phyloP scores from a whole-genome alignment of 768 basidiomycete genomes.

The Collybia mongolica region DNA sequence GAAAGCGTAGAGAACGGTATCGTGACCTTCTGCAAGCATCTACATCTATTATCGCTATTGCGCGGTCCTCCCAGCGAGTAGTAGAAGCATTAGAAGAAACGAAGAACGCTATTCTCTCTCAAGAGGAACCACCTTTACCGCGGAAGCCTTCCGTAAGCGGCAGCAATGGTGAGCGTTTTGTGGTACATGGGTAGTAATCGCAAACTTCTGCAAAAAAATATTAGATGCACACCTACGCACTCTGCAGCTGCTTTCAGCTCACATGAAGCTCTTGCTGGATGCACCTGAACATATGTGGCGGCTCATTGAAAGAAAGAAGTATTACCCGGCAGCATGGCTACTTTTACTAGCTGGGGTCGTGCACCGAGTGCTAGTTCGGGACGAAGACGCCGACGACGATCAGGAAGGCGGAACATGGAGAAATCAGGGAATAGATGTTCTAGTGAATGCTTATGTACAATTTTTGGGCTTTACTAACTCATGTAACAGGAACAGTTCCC shows the following conservation, averaged over 20 bases:
- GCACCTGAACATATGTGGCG: slow-evolving; percentile 92
- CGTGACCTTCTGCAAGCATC: slow-evolving; percentile 86
- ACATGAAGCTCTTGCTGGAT: slow-evolving; percentile 89
- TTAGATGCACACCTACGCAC: slow-evolving; percentile 67
- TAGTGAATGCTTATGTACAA: slow-evolving; percentile 37
- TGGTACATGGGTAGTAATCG: neutral
- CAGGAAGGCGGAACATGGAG: slow-evolving; percentile 64
- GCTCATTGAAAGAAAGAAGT: slow-evolving; percentile 76
- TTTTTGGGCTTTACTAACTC: neutral
- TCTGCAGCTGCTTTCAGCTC: slow-evolving; percentile 77
- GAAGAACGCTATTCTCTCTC: slow-evolving; percentile 48
- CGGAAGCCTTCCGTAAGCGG: slow-evolving; percentile 37
- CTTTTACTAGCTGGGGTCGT: slow-evolving; percentile 86
- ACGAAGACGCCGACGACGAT: slow-evolving; percentile 45
- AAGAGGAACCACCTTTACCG: slow-evolving; percentile 42
- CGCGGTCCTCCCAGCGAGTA: slow-evolving; percentile 66
- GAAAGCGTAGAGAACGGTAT: slow-evolving; percentile 84
- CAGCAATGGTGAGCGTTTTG: slow-evolving; percentile 36
- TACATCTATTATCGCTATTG: slow-evolving; percentile 77
- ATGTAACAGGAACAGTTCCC: slow-evolving; percentile 75
- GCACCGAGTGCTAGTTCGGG: slow-evolving; percentile 66
- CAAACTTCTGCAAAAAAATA: slow-evolving; percentile 2
- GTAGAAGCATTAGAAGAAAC: slow-evolving; percentile 63
- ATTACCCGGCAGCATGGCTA: slow-evolving; percentile 83
- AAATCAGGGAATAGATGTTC: slow-evolving; percentile 58